These are phyloP conservation scores for Cryphonectria parasitica DNA, from an alignment of 2,329 filamentous ascomycete species.

Conservation along the genomic window DNA sequence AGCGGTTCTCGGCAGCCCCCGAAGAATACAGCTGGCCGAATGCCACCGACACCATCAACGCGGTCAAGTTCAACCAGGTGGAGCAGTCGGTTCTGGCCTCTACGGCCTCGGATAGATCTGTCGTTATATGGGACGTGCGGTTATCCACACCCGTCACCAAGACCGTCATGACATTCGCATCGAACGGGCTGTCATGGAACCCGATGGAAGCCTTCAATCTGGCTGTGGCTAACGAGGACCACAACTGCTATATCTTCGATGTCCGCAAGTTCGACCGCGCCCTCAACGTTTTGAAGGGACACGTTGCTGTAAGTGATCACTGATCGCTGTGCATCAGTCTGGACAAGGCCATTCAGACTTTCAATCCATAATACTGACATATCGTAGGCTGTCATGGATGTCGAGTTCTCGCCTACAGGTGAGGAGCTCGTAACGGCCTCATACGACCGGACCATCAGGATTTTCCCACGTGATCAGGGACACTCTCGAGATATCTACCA, in stretches of 20 bases:
- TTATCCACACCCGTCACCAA: slow-evolving; percentile 83
- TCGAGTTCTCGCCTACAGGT: slow-evolving; percentile 93
- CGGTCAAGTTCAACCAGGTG: slow-evolving; percentile 87
- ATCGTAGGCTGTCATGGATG: slow-evolving; percentile 80
- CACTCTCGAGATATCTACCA: slow-evolving; percentile 93
- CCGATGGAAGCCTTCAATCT: slow-evolving; percentile 88
- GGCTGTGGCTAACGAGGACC: slow-evolving; percentile 90
- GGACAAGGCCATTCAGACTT: neutral
- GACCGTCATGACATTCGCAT: slow-evolving; percentile 78
- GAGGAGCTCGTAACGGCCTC: slow-evolving; percentile 90
- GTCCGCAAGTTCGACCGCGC: slow-evolving; percentile 89
- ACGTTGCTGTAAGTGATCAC: slow-evolving; percentile 58
- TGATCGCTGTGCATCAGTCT: slow-evolving; percentile 41
- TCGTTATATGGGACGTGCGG: slow-evolving; percentile 86
- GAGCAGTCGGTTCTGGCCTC: slow-evolving; percentile 91
- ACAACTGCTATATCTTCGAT: slow-evolving; percentile 88
- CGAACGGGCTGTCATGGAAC: slow-evolving; percentile 88
- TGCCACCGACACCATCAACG: slow-evolving; percentile 85
- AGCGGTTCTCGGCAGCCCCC: slow-evolving; percentile 76
- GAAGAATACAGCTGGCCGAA: slow-evolving; percentile 88
- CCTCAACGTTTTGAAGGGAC: slow-evolving; percentile 86
- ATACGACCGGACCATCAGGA: slow-evolving; percentile 83
- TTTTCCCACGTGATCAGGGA: slow-evolving; percentile 81
- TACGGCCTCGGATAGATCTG: slow-evolving; percentile 79
- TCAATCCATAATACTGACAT: neutral